Evolutionary conservation across 345 rosid genomes (phyloP).

Genomic region (Murraya paniculata): DNA sequence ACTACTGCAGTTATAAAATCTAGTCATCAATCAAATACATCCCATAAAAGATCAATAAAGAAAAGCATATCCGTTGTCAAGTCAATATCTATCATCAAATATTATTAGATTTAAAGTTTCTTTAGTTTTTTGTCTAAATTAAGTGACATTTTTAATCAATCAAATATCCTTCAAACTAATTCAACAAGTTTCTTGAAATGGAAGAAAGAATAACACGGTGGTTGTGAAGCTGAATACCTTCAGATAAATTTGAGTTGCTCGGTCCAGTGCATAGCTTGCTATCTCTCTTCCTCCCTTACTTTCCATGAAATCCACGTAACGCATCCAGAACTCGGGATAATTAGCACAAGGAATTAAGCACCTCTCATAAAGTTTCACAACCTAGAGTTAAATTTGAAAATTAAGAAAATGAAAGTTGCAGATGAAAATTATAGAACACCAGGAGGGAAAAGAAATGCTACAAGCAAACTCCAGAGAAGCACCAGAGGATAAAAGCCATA

Average conservation of each 20-base stretch:
- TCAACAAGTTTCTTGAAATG: neutral
- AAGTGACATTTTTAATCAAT: neutral
- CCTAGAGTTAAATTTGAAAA: constrained; percentile 33
- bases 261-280: constrained; percentile 70
- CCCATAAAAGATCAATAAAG: neutral
- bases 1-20: neutral
- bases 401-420: constrained; percentile 2
- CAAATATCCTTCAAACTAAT: neutral
- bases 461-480: constrained; percentile 8
- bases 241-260: constrained; percentile 64
- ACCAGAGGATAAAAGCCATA: constrained; percentile 31
- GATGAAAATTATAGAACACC: neutral
- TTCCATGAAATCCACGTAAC: constrained; percentile 83
- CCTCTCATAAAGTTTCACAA: constrained; percentile 81
- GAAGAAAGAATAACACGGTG: neutral
- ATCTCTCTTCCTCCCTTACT: constrained; percentile 90
- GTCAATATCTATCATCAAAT: neutral
- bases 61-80: neutral
- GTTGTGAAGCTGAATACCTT: constrained; percentile 50
- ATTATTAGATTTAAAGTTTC: neutral
- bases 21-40: neutral
- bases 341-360: constrained; percentile 88
- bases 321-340: constrained; percentile 88
- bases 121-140: neutral
- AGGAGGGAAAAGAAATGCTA: neutral